Conservation (phyloP, 306 rosid genomes). For the Bauhinia variegata region DNA sequence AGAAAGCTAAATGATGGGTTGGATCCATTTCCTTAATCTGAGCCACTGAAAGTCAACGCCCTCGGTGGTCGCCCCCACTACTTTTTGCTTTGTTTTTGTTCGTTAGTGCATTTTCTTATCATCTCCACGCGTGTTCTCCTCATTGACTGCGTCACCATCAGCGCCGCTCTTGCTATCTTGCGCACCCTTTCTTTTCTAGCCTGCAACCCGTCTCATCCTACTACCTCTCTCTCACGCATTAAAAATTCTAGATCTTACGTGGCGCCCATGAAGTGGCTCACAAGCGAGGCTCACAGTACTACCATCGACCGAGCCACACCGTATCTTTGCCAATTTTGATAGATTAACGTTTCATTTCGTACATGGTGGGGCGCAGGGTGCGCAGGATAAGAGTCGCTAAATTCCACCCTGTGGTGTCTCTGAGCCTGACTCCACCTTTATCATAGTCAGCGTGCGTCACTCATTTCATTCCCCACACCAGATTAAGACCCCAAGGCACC, state of each 20-base stretch:
- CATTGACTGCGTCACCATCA: constrained; percentile 53
- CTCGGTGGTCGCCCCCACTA: constrained; percentile 48
- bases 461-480: constrained; percentile 48
- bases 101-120: constrained; percentile 25
- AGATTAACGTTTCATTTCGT: not conserved
- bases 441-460: constrained; percentile 60
- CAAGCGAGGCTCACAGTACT: too few species aligned
- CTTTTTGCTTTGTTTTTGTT: constrained; percentile 41
- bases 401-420: constrained; percentile 39
- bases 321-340: too few species aligned
- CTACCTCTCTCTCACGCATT: not conserved
- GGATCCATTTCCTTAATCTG: constrained; percentile 18
- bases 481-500: constrained; percentile 11
- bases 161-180: constrained; percentile 45
- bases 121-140: constrained; percentile 42
- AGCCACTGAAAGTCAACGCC: constrained; percentile 63
- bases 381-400: constrained; percentile 44
- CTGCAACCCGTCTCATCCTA: not conserved
- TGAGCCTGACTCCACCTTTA: constrained; percentile 30
- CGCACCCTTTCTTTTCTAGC: constrained; percentile 19
- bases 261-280: too few species aligned
- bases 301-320: too few species aligned
- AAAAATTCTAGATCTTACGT: too few species aligned
- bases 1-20: constrained; percentile 11
- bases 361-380: constrained; percentile 24